Conservation (phyloP, 176 grass and related monocot species). For the Dendrocalamus sinicus region DNA sequence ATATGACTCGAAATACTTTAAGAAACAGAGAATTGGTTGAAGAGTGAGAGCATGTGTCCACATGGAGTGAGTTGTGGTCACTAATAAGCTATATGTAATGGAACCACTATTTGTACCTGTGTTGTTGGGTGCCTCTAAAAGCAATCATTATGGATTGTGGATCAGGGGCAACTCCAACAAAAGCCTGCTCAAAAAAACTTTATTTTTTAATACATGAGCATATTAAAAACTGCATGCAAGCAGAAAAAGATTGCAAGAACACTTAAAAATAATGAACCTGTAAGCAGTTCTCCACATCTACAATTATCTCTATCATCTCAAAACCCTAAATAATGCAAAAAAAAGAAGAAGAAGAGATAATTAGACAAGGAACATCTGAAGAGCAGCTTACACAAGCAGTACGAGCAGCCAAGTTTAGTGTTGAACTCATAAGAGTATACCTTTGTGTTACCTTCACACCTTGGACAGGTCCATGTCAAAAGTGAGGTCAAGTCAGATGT, state of each 20-base stretch:
- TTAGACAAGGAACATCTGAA: background rate
- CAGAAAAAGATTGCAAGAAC: background rate
- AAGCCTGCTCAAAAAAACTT: slow-evolving; percentile 55
- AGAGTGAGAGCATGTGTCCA: background rate
- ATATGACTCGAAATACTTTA: background rate
- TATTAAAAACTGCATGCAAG: slow-evolving; percentile 28
- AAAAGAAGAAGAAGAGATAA: background rate
- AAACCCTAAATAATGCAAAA: slow-evolving; percentile 62
- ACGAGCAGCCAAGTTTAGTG: background rate
- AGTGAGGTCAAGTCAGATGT: slow-evolving; percentile 83
- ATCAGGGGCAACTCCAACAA: slow-evolving; percentile 85
- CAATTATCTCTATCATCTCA: slow-evolving; percentile 87
- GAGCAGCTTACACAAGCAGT: slow-evolving; percentile 3
- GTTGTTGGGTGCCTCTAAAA: slow-evolving; percentile 89
- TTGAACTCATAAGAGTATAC: slow-evolving; percentile 31
- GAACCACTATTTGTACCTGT: slow-evolving; percentile 59
- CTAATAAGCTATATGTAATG: background rate
- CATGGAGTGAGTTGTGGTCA: background rate
- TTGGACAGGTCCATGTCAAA: slow-evolving; percentile 76
- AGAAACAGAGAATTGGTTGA: background rate
- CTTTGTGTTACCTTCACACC: slow-evolving; percentile 78
- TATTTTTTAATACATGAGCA: slow-evolving; percentile 5
- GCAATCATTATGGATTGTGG: slow-evolving; percentile 75
- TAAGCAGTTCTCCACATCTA: slow-evolving; percentile 87
- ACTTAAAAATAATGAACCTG: slow-evolving; percentile 55